Evolutionary conservation across 2,329 filamentous ascomycete genomes (phyloP).

Genomic region (Chrysoporthe cubensis): DNA sequence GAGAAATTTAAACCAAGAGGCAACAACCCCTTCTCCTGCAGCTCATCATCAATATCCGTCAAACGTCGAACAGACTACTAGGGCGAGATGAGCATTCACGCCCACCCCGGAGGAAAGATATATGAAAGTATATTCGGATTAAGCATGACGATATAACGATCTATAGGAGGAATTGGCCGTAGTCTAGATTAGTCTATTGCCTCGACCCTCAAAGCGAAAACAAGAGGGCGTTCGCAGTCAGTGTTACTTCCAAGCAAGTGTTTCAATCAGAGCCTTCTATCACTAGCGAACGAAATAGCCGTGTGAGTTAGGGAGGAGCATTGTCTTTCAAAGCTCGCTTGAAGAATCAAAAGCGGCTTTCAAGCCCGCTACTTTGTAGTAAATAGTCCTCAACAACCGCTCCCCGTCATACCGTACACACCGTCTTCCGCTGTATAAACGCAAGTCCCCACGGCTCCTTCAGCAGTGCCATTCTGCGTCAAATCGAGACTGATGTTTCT

Average conservation of each 20-base stretch:
- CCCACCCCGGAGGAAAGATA: constrained; percentile 9
- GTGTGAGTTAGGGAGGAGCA: background rate
- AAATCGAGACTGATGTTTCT: constrained; percentile 32
- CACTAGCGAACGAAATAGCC: background rate
- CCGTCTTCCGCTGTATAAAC: constrained; percentile 35
- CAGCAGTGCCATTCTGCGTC: constrained; percentile 26
- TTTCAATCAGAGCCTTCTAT: background rate
- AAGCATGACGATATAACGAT: too few species aligned
- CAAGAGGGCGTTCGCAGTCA: too few species aligned
- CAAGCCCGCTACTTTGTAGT: background rate
- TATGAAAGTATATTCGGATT: too few species aligned
- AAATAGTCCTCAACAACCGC: constrained; percentile 30
- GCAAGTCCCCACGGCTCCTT: constrained; percentile 37
- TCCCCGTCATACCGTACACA: constrained; percentile 36
- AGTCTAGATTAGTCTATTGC: too few species aligned
- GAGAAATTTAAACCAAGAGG: too few species aligned
- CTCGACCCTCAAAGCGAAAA: too few species aligned
- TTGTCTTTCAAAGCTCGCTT: background rate
- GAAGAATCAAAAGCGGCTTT: background rate
- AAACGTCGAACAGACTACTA: constrained; percentile 45
- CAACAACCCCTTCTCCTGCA: too few species aligned
- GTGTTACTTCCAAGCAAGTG: too few species aligned
- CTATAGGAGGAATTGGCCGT: too few species aligned
- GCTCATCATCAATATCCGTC: too few species aligned
- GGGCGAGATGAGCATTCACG: constrained; percentile 36